Evolutionary conservation across 345 rosid genomes (phyloP), one percentile per base, ranked within the genome.

Genomic region (Citrus cavaleriei): DNA sequence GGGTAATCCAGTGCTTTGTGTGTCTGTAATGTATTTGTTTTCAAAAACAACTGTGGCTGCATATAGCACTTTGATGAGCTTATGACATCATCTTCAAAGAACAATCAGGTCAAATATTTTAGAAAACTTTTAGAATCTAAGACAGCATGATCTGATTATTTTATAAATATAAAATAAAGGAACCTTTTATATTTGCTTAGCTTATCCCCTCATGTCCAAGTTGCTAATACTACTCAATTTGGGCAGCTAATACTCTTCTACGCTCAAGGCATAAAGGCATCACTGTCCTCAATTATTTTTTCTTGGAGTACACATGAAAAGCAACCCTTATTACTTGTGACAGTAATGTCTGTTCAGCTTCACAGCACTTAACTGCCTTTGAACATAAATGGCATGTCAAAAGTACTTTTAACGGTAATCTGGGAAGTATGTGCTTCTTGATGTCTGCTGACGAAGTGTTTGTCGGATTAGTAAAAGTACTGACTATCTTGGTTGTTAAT

Each of bases 351-450:
- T 37, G 37, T 74, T 62, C 78, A 74, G n/a, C 32, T 75, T 72
- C 14, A 22, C 75, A 5, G 64, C 30, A 46, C 22, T 34, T 38
- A 37, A 19, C 40, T 71, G 7, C 18, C 55, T 66, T 66, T 51
- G 34, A 32, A 51, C 32, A 14, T 37, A 21, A 30, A 27, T 34
- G 65, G 27, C n/a, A 59, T 14, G 34, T 37, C 19, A 35, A 59
- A 6, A 35, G 10, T 24, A 62, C 19, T n/a, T 27, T 42, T 37
- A 38, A 42, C 7, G 0, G 42, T 75, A 46, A 46, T 30, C 42
- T 40, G 34, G 67, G 42, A 73, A 73, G 55, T 59, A 32, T 73
- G 77, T 73, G 24, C 67, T 73, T 73, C 38, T 40, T 30, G 49
- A 21, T 60, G 14, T 54, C 25, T 72, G n/a, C 37, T 34, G 13